Evolutionary conservation across 129 eudicot species (phyloP).

Genomic region (Tagetes erecta): DNA sequence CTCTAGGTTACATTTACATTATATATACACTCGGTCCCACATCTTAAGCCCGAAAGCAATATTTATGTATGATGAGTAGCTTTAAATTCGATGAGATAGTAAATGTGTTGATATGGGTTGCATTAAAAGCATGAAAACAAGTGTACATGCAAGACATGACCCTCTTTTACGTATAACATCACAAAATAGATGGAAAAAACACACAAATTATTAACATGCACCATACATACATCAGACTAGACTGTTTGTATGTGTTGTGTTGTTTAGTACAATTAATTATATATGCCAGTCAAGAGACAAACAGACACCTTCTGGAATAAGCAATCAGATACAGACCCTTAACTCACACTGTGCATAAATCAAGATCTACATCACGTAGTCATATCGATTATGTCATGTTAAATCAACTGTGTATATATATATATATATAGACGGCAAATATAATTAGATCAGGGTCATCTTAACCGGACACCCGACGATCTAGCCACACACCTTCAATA

Average conservation of each 20-base stretch:
- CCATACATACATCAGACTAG: neutral
- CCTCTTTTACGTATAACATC: constrained; percentile 6
- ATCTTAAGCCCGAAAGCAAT: no score
- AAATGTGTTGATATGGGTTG: neutral
- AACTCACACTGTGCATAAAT: constrained; percentile 3
- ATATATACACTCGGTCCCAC: no score
- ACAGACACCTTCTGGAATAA: constrained; percentile 31
- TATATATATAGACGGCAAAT: no score
- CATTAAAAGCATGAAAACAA: constrained; percentile 3
- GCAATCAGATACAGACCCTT: constrained; percentile 27
- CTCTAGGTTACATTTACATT: no score
- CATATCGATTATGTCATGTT: neutral
- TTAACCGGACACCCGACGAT: no score
- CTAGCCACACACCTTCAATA: no score
- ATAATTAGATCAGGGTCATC: no score
- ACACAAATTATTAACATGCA: constrained; percentile 9
- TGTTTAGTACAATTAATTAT: neutral
- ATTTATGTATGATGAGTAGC: no score
- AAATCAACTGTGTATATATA: neutral
- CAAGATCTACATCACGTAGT: constrained; percentile 4
- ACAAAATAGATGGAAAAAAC: constrained; percentile 23
- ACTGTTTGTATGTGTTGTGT: constrained; percentile 16
- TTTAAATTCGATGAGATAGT: no score
- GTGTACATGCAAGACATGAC: constrained; percentile 18
- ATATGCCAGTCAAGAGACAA: constrained; percentile 12